phyloP scores from a whole-genome alignment of 1,284 basidiomycete species.

The Sporisorium sorghi region DNA sequence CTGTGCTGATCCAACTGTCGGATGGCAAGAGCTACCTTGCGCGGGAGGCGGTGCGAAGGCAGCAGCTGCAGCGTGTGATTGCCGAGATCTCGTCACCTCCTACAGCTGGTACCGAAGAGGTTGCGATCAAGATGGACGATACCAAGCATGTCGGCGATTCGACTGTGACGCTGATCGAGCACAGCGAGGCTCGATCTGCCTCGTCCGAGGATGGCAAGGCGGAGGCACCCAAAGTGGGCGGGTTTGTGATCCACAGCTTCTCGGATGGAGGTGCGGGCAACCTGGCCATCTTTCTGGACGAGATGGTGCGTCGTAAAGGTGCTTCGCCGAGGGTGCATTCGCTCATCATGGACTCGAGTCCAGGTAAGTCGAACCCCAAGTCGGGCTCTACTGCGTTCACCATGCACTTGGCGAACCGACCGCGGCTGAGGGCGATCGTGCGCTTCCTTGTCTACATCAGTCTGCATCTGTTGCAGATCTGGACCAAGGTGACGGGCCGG shows the following conservation, averaged over 20 bases:
- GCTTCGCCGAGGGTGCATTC: conserved; percentile 24
- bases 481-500: conserved; percentile 36
- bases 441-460: conserved; percentile 41
- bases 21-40: conserved; percentile 51
- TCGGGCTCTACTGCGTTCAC: conserved; percentile 56
- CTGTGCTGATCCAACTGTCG: conserved; percentile 60
- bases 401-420: conserved; percentile 52
- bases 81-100: conserved; percentile 22
- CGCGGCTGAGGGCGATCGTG: conserved; percentile 33
- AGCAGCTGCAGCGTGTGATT: conserved; percentile 30
- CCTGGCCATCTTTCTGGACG: conserved; percentile 41
- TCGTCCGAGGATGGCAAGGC: conserved; percentile 15
- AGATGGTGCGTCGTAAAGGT: conserved; percentile 24
- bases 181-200: conserved; percentile 24
- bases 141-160: conserved; percentile 45
- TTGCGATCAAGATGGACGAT: background rate
- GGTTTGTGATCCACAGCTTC: conserved; percentile 51
- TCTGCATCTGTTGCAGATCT: conserved; percentile 37
- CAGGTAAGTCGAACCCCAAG: conserved; percentile 48
- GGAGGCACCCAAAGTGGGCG: background rate
- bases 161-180: conserved; percentile 44
- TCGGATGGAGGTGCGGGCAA: conserved; percentile 61
- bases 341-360: conserved; percentile 58
- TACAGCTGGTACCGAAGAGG: background rate
- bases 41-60: conserved; percentile 19